Percentiles rank a stretch among this genome's conserved stretches.
These are phyloP conservation scores for Neospora caninum DNA, from an alignment of 169 alveolate species.

Conservation along the genomic window DNA sequence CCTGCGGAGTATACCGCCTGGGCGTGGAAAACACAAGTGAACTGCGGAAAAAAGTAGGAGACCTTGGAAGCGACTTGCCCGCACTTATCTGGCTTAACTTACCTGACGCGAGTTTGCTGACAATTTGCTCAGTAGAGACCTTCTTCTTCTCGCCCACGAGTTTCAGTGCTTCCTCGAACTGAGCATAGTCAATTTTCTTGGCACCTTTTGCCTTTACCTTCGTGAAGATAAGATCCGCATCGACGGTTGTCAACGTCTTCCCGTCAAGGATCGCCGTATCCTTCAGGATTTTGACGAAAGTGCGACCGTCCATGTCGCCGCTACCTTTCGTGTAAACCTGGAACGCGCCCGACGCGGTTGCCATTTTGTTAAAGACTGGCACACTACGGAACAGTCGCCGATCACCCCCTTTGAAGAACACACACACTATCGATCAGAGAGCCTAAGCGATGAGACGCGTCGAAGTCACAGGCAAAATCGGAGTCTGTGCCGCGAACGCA, in stretches of 20 bases:
- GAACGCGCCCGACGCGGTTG: slow-evolving; percentile 56
- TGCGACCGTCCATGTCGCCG: slow-evolving; percentile 81
- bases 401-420: too few relatives aligned
- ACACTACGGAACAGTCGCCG: background rate
- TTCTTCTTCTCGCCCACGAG: slow-evolving; percentile 73
- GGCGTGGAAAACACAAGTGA: too few relatives aligned
- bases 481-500: too few relatives aligned
- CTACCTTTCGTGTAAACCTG: slow-evolving; percentile 78
- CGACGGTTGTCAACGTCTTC: slow-evolving; percentile 78
- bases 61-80: background rate
- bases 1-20: too few relatives aligned
- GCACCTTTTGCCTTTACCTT: slow-evolving; percentile 80
- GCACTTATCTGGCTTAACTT: background rate
- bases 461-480: too few relatives aligned
- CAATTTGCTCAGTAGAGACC: background rate
- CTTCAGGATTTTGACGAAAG: slow-evolving; percentile 79
- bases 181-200: slow-evolving; percentile 75
- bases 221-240: slow-evolving; percentile 84
- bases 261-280: slow-evolving; percentile 77
- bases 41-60: too few relatives aligned
- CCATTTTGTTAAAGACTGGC: background rate
- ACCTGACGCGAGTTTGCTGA: background rate
- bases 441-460: too few relatives aligned
- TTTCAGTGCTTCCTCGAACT: slow-evolving; percentile 78
- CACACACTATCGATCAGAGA: too few relatives aligned